A percentile compares a stretch with the other conserved stretches of the same genome.
These are phyloP conservation scores for Rhodomyrtus tomentosa DNA, from an alignment of 345 rosid genomes.

Conservation along the genomic window DNA sequence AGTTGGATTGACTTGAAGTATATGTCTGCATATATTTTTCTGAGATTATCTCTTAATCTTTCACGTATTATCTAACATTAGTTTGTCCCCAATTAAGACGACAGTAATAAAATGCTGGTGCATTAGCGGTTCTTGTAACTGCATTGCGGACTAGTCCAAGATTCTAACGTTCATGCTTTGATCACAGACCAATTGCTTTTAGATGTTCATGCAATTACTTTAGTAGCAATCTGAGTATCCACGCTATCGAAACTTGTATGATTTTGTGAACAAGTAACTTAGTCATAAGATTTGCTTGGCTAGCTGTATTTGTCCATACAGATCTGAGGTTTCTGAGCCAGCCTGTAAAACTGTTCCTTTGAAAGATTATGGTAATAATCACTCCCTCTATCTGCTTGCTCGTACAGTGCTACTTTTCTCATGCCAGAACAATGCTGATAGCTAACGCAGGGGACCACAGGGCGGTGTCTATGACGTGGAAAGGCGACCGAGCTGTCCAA, in stretches of 20 bases:
- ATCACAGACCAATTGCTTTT: background rate
- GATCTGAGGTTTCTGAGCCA: background rate
- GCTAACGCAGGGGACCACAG: conserved; percentile 23
- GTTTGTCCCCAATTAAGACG: background rate
- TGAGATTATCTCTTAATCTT: background rate
- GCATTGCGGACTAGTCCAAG: background rate
- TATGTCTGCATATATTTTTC: background rate
- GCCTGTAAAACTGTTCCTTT: background rate
- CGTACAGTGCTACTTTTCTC: background rate
- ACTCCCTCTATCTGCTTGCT: background rate
- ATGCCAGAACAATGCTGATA: conserved; percentile 8
- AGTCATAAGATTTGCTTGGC: background rate
- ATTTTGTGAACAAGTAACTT: background rate
- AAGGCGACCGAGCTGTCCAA: conserved; percentile 15
- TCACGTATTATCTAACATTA: background rate
- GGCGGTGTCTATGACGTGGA: conserved; percentile 11
- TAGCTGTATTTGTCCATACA: background rate
- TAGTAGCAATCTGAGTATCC: background rate
- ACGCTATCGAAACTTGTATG: background rate
- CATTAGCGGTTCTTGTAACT: background rate
- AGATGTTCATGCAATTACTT: background rate
- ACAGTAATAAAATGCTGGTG: background rate
- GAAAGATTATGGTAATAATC: background rate
- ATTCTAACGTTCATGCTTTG: background rate
- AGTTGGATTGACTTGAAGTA: background rate